A percentile compares a stretch with the other conserved stretches of the same genome.
Conservation (phyloP, 1,139 yeast species). For the Kazachstania sp. region DNA sequence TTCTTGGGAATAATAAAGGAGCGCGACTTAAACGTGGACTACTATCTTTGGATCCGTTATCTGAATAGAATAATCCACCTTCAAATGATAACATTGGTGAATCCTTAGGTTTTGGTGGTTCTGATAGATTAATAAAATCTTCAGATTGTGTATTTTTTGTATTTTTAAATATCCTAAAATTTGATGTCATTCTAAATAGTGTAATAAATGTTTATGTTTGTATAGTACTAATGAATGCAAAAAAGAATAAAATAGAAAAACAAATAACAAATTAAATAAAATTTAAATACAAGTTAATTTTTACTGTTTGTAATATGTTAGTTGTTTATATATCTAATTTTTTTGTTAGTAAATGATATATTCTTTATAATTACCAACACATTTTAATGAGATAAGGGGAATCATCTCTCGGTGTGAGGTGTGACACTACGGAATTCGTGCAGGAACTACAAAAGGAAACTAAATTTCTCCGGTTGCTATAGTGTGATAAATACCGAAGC, state of each 20-base stretch:
- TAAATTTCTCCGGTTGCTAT: no score
- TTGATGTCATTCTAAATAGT: background rate
- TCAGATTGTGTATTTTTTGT: slow-evolving; percentile 9
- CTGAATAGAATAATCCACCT: slow-evolving; percentile 7
- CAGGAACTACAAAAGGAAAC: no score
- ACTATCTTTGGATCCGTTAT: background rate
- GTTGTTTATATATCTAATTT: background rate
- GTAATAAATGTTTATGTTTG: background rate
- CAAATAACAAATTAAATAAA: background rate
- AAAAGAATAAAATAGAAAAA: background rate
- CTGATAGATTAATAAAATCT: slow-evolving; percentile 23
- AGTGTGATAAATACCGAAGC: no score
- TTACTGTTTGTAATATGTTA: background rate
- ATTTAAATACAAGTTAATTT: background rate
- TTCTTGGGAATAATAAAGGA: slow-evolving; percentile 9
- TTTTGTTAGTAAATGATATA: no score
- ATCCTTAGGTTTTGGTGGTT: slow-evolving; percentile 24
- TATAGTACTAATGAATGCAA: background rate
- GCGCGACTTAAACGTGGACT: background rate
- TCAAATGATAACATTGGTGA: slow-evolving; percentile 11
- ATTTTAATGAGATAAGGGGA: no score
- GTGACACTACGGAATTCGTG: no score
- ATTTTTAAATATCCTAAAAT: slow-evolving; percentile 2
- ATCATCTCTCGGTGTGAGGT: no score
- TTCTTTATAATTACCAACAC: no score